Percentiles rank a stretch among this genome's conserved stretches.
Evolutionary conservation across 2,329 filamentous ascomycete genomes (phyloP).

Genomic region (Diplodia corticola): DNA sequence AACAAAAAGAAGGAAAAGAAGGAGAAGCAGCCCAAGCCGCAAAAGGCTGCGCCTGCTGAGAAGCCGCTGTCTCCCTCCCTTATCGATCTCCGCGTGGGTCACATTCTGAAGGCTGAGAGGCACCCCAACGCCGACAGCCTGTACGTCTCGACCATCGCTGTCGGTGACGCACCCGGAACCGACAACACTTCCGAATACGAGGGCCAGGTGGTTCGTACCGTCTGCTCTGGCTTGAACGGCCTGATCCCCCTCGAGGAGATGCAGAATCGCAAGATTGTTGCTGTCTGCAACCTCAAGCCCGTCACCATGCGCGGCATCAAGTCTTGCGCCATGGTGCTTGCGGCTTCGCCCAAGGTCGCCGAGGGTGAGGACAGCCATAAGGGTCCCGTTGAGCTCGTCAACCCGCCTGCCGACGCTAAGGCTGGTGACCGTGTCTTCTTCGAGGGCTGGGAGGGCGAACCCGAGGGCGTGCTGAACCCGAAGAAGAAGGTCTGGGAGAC

Average conservation of each 20-base stretch:
- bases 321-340: conserved; percentile 86
- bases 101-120: conserved; percentile 93
- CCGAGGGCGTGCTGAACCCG: conserved; percentile 90
- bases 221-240: conserved; percentile 95
- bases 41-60: conserved; percentile 61
- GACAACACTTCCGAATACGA: conserved; percentile 92
- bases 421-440: conserved; percentile 90
- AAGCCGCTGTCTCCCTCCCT: conserved; percentile 79
- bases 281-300: conserved; percentile 97
- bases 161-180: conserved; percentile 80
- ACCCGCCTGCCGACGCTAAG: conserved; percentile 72
- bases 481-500: conserved; percentile 99
- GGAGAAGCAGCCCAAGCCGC: conserved; percentile 78
- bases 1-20: conserved; percentile 81
- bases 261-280: conserved; percentile 92
- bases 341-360: conserved; percentile 79
- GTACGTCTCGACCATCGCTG: conserved; percentile 92
- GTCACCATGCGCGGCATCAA: conserved; percentile 96
- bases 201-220: conserved; percentile 87
- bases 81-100: conserved; percentile 93
- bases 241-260: conserved; percentile 91
- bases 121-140: conserved; percentile 97
- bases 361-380: conserved; percentile 84
- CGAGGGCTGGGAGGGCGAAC: conserved; percentile 90
- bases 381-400: conserved; percentile 89